A percentile compares a stretch with the other conserved stretches of the same genome.
phyloP scores from a whole-genome alignment of 2,329 filamentous ascomycete genomes.

The Coleophoma eucalyptorum region DNA sequence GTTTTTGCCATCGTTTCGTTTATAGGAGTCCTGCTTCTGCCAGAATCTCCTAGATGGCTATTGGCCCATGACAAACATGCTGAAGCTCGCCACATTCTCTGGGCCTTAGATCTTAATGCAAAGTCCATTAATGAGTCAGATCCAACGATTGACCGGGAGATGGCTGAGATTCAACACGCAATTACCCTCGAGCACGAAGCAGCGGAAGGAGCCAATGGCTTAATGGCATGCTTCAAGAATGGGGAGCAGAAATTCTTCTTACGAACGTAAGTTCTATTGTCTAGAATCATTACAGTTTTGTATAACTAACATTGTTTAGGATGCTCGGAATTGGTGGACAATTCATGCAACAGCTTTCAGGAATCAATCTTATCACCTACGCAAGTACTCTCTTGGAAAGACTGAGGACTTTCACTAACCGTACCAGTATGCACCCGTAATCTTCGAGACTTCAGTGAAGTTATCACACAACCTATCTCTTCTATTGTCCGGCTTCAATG shows the following conservation, averaged over 20 bases:
- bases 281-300: not conserved
- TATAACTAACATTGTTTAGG: not conserved
- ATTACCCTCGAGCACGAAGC: constrained; percentile 36
- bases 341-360: constrained; percentile 35
- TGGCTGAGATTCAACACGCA: constrained; percentile 34
- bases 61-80: constrained; percentile 21
- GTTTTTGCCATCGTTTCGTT: constrained; percentile 35
- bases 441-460: constrained; percentile 41
- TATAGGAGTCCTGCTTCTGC: constrained; percentile 28
- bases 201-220: constrained; percentile 25
- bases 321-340: constrained; percentile 38
- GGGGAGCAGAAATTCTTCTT: constrained; percentile 36
- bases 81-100: constrained; percentile 25
- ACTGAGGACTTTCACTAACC: too few species aligned
- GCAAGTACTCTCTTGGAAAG: not conserved
- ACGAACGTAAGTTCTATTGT: constrained; percentile 12
- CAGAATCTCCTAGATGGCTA: constrained; percentile 30
- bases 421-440: constrained; percentile 35
- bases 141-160: constrained; percentile 15
- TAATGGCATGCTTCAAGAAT: constrained; percentile 35
- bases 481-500: constrained; percentile 48
- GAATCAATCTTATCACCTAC: constrained; percentile 34
- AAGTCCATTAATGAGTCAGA: constrained; percentile 21
- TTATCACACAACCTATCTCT: constrained; percentile 42
- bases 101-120: constrained; percentile 27